phyloP scores from a whole-genome alignment of 176 grass and related monocot genomes.

The Oryza coarctata region DNA sequence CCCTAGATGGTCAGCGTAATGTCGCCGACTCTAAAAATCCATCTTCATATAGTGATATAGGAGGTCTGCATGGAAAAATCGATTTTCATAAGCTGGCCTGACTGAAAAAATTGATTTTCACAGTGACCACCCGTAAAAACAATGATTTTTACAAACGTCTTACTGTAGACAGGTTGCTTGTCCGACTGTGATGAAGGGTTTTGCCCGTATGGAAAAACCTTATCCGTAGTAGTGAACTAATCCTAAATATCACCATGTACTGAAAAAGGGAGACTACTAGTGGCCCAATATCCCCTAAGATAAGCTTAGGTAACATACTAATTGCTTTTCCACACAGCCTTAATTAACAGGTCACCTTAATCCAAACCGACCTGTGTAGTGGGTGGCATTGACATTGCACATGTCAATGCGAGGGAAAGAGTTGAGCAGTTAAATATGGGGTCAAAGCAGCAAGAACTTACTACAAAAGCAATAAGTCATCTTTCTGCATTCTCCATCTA shows the following conservation, averaged over 20 bases:
- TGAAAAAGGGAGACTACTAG: not conserved
- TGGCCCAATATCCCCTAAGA: conserved; percentile 12
- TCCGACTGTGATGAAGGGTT: too few relatives aligned
- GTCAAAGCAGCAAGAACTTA: not conserved
- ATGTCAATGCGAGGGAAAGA: not conserved
- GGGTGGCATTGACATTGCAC: conserved; percentile 42
- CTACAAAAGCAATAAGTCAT: not conserved
- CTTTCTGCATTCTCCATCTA: not conserved
- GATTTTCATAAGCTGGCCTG: too few relatives aligned
- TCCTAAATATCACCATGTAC: not conserved
- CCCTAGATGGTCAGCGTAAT: too few relatives aligned
- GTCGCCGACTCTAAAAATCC: too few relatives aligned
- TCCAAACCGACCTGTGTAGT: conserved; percentile 32
- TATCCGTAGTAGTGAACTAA: too few relatives aligned
- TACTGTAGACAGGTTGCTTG: too few relatives aligned
- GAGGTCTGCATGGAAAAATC: too few relatives aligned
- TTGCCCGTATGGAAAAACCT: too few relatives aligned
- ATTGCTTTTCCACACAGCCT: conserved; percentile 11
- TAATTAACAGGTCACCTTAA: conserved; percentile 32
- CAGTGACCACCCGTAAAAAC: too few relatives aligned
- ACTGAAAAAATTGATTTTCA: too few relatives aligned
- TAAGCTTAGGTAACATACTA: not conserved
- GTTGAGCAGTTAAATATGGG: not conserved
- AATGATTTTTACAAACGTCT: too few relatives aligned
- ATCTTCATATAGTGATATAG: too few relatives aligned